Conservation (phyloP, 2,329 filamentous ascomycete species). For the Aspergillus brunneoviolaceus region DNA sequence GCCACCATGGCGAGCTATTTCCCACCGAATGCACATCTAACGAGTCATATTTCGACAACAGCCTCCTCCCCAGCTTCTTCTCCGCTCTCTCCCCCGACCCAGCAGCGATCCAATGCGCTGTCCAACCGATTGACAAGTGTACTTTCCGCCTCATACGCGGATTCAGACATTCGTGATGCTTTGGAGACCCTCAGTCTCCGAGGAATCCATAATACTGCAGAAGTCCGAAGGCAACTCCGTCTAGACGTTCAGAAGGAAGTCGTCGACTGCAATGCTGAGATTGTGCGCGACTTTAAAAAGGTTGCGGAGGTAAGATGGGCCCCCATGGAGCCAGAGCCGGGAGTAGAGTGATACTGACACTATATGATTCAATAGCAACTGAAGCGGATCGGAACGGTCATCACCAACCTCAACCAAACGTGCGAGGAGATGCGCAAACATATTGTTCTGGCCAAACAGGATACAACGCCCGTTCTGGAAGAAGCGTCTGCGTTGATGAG, state of each 20-base stretch:
- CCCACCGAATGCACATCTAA: constrained; percentile 19
- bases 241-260: constrained; percentile 87
- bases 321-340: constrained; percentile 7
- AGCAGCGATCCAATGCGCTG: constrained; percentile 60
- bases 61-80: constrained; percentile 27
- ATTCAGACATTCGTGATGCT: constrained; percentile 85
- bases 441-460: constrained; percentile 70
- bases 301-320: constrained; percentile 71
- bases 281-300: constrained; percentile 82
- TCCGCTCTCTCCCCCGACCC: constrained; percentile 31
- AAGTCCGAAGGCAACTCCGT: constrained; percentile 74
- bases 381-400: constrained; percentile 74
- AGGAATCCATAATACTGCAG: constrained; percentile 69
- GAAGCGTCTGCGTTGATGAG: constrained; percentile 73
- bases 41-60: constrained; percentile 25
- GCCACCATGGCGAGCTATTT: constrained; percentile 39
- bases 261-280: constrained; percentile 85
- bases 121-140: constrained; percentile 80
- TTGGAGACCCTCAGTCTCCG: constrained; percentile 74
- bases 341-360: constrained; percentile 14
- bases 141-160: constrained; percentile 87
- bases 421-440: constrained; percentile 79
- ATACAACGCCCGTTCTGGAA: constrained; percentile 71
- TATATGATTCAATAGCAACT: constrained; percentile 64
- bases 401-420: constrained; percentile 74